Conservation (phyloP, 441 rosid species). For the Flueggea neowawraea region DNA sequence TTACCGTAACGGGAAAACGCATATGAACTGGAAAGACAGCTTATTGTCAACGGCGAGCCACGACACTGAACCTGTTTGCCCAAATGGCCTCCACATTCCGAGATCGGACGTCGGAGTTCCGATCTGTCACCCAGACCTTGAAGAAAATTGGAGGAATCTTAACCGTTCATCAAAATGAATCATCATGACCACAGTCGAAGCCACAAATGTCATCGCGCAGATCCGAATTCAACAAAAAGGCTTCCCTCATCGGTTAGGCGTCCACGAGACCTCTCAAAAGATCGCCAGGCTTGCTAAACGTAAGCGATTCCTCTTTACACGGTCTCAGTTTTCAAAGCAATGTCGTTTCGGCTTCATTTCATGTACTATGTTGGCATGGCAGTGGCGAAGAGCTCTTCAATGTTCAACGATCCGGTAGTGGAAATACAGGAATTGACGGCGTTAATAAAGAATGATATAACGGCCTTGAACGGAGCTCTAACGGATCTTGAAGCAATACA, state of each 20-base stretch:
- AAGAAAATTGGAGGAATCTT: slow-evolving; percentile 58
- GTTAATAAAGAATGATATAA: slow-evolving; percentile 78
- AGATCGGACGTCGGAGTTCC: slow-evolving; percentile 88
- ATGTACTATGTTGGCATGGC: slow-evolving; percentile 9
- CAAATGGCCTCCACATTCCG: slow-evolving; percentile 33
- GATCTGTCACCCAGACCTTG: slow-evolving; percentile 61
- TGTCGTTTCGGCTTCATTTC: slow-evolving; percentile 2
- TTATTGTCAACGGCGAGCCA: too few species aligned
- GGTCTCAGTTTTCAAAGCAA: neutral
- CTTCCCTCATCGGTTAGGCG: slow-evolving; percentile 69
- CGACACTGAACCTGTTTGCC: too few species aligned
- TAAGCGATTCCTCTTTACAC: slow-evolving; percentile 15
- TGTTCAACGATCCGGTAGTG: slow-evolving; percentile 80
- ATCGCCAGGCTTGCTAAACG: slow-evolving; percentile 67
- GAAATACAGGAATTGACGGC: slow-evolving; percentile 84
- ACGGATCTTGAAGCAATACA: slow-evolving; percentile 82
- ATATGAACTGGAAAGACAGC: too few species aligned
- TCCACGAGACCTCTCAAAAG: slow-evolving; percentile 75
- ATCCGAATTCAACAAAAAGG: slow-evolving; percentile 83
- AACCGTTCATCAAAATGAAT: slow-evolving; percentile 17
- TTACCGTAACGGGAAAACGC: too few species aligned
- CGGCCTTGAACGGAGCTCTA: slow-evolving; percentile 67
- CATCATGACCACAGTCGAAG: slow-evolving; percentile 21
- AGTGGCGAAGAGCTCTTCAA: slow-evolving; percentile 89
- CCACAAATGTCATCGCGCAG: slow-evolving; percentile 35